Evolutionary conservation across 2,329 filamentous ascomycete species (phyloP).

Genomic region (Phaeosphaeriaceae sp.): DNA sequence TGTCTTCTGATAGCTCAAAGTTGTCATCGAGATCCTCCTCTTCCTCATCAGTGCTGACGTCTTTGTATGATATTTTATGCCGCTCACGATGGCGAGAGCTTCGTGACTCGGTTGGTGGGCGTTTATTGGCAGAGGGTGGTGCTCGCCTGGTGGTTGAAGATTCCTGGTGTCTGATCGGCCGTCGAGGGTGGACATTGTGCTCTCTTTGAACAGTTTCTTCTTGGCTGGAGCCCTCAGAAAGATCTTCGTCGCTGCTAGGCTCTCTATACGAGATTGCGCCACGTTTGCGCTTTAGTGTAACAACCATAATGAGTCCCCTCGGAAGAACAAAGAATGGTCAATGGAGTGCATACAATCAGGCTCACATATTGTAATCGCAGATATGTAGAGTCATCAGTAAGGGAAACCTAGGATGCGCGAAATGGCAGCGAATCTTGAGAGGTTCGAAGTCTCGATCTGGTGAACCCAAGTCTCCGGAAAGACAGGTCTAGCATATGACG

Average conservation of each 20-base stretch:
- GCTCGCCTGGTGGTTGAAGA: constrained; percentile 13
- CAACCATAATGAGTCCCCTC: constrained; percentile 26
- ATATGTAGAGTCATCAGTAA: neutral
- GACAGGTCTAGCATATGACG: constrained; percentile 2
- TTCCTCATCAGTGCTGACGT: constrained; percentile 41
- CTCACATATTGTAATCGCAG: neutral
- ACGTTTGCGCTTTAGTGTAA: constrained; percentile 44
- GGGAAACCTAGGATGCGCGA: neutral
- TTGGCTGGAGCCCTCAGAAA: constrained; percentile 25
- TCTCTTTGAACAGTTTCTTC: constrained; percentile 16
- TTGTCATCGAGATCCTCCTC: constrained; percentile 34
- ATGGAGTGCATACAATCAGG: neutral
- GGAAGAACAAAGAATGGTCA: neutral
- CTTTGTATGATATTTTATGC: constrained; percentile 39
- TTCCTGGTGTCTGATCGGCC: constrained; percentile 32
- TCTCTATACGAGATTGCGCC: constrained; percentile 46
- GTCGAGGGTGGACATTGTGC: constrained; percentile 28
- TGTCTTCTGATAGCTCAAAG: constrained; percentile 29
- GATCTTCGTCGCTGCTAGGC: constrained; percentile 42
- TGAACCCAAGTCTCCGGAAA: neutral
- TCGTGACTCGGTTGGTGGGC: constrained; percentile 4
- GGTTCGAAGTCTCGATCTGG: too few species aligned
- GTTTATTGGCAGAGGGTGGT: constrained; percentile 6
- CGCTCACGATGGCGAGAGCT: constrained; percentile 17
- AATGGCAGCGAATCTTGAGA: neutral